Evolutionary conservation across 1,139 yeast genomes (phyloP).

Genomic region (Scheffersomyces segobiensis): DNA sequence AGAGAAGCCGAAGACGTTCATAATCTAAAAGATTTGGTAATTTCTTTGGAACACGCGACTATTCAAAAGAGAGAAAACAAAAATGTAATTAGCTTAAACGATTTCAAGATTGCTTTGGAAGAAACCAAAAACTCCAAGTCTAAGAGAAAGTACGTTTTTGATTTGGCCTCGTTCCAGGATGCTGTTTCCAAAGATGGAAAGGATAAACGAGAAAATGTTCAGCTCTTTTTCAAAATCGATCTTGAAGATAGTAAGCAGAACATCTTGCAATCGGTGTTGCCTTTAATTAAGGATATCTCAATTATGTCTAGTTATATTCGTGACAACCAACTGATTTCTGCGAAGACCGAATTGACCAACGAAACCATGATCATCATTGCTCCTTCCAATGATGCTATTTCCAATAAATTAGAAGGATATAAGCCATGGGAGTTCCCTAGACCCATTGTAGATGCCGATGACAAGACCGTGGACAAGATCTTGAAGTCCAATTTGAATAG

Average conservation of each 20-base stretch:
- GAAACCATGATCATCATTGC: constrained; percentile 54
- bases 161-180: background rate
- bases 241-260: constrained; percentile 10
- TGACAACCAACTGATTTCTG: constrained; percentile 46
- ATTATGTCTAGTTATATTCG: constrained; percentile 58
- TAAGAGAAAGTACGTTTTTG: constrained; percentile 13
- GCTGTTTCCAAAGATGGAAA: constrained; percentile 1
- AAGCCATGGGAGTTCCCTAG: constrained; percentile 77
- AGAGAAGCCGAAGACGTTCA: constrained; percentile 24
- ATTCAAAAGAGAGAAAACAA: background rate
- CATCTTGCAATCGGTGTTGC: constrained; percentile 36
- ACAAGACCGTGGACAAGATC: constrained; percentile 41
- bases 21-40: constrained; percentile 3
- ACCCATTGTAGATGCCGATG: constrained; percentile 30
- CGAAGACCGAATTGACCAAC: constrained; percentile 37
- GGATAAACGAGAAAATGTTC: constrained; percentile 7
- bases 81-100: constrained; percentile 2
- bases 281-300: constrained; percentile 46
- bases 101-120: constrained; percentile 3
- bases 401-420: constrained; percentile 25
- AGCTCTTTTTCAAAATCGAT: constrained; percentile 12
- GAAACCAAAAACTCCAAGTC: background rate
- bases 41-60: background rate
- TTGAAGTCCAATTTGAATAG: constrained; percentile 47
- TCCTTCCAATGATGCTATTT: constrained; percentile 59